These are phyloP conservation scores for Cucumis cinereus DNA, from an alignment of 306 rosid species.

Conservation along the genomic window DNA sequence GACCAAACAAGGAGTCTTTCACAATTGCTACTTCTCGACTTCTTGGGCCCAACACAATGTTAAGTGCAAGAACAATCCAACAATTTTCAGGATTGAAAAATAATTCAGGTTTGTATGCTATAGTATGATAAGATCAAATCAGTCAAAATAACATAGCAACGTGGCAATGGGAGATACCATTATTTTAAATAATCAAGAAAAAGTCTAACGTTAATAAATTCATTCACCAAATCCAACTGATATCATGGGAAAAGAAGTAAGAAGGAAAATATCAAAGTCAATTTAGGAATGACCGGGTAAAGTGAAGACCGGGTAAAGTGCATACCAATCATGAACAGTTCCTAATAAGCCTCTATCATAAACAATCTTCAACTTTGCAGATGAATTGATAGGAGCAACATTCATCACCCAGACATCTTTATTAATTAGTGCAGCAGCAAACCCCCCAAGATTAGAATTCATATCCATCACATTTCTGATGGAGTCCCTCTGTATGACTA, in stretches of 20 bases:
- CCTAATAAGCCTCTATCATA: slow-evolving; percentile 53
- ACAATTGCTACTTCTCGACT: no score
- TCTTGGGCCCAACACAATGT: not conserved
- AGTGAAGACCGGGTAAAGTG: not conserved
- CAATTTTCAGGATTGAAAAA: not conserved
- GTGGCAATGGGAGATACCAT: not conserved
- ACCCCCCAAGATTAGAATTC: slow-evolving; percentile 57
- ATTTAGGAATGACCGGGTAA: not conserved
- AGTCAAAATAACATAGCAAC: not conserved
- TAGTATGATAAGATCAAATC: not conserved
- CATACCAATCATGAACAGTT: slow-evolving; percentile 54
- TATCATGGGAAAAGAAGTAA: not conserved
- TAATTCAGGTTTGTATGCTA: not conserved
- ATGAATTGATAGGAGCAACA: slow-evolving; percentile 34
- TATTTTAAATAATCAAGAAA: not conserved
- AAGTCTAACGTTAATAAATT: not conserved
- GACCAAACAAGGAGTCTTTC: no score
- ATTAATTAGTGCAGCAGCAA: slow-evolving; percentile 40
- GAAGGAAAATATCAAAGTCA: not conserved
- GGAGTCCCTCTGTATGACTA: slow-evolving; percentile 25
- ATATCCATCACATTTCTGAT: slow-evolving; percentile 54
- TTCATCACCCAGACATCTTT: slow-evolving; percentile 56
- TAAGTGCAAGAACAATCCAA: not conserved
- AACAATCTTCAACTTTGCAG: slow-evolving; percentile 35
- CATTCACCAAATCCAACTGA: not conserved